Percentiles rank a stretch among this genome's conserved stretches.
phyloP scores from a whole-genome alignment of 306 rosid genomes.

The Vachellia collinsii region DNA sequence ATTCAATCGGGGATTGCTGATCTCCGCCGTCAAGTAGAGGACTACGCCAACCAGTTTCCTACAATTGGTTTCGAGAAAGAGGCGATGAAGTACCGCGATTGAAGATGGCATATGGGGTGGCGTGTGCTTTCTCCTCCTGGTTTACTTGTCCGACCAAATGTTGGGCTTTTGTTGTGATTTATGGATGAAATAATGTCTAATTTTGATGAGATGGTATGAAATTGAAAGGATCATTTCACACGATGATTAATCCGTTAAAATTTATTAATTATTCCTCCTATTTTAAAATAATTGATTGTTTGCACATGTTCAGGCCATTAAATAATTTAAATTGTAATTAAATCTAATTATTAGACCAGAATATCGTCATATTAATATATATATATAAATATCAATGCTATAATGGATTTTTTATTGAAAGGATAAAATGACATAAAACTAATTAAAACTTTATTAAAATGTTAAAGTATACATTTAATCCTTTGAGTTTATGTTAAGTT shows the following conservation, averaged over 20 bases:
- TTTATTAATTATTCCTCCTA: background rate
- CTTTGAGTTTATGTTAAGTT: too few relatives aligned
- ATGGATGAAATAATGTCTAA: background rate
- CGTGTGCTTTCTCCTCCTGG: background rate
- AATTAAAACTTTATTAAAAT: background rate
- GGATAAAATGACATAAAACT: background rate
- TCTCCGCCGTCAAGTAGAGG: slow-evolving; percentile 76
- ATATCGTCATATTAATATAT: too few relatives aligned
- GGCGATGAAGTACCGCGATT: slow-evolving; percentile 73
- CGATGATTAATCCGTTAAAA: background rate
- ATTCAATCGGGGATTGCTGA: slow-evolving; percentile 66
- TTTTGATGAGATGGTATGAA: background rate
- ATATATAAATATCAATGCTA: background rate
- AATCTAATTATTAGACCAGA: background rate
- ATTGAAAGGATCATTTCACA: background rate
- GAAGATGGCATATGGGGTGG: slow-evolving; percentile 36
- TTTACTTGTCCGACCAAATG: background rate
- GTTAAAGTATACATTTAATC: too few relatives aligned
- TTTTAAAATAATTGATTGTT: background rate
- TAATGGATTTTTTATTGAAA: background rate
- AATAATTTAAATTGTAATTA: background rate
- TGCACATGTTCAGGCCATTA: background rate
- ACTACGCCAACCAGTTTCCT: slow-evolving; percentile 83
- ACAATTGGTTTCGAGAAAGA: slow-evolving; percentile 80
- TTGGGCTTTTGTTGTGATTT: background rate